Evolutionary conservation across 2,329 filamentous ascomycete species (phyloP).

Genomic region (Fusarium guadeloupense): DNA sequence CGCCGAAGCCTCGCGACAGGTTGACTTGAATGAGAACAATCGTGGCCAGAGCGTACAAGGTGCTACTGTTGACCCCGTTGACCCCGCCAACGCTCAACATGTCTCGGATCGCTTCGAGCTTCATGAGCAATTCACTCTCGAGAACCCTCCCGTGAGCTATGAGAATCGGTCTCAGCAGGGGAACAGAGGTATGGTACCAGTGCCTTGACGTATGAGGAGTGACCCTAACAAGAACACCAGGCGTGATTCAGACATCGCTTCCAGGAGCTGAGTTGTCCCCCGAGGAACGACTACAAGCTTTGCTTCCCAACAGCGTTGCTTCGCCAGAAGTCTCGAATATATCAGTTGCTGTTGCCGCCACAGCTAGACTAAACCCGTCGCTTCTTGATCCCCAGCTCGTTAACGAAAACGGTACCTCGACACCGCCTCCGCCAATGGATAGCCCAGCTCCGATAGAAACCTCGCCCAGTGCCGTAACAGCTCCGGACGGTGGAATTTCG

Average conservation of each 20-base stretch:
- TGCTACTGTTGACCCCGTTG: constrained; percentile 43
- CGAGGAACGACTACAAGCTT: constrained; percentile 62
- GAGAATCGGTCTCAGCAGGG: constrained; percentile 48
- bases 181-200: constrained; percentile 39
- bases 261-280: constrained; percentile 51
- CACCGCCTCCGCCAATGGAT: constrained; percentile 44
- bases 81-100: constrained; percentile 38
- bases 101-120: constrained; percentile 58
- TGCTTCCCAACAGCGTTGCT: constrained; percentile 50
- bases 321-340: constrained; percentile 59
- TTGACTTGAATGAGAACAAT: constrained; percentile 72
- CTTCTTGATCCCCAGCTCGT: constrained; percentile 63
- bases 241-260: constrained; percentile 37
- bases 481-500: constrained; percentile 38
- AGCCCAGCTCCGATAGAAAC: constrained; percentile 35
- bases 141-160: constrained; percentile 63
- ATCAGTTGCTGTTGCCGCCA: constrained; percentile 65
- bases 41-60: constrained; percentile 56
- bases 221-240: constrained; percentile 24
- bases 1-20: constrained; percentile 85
- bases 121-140: constrained; percentile 67
- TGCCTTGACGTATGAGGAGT: neutral
- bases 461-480: constrained; percentile 34
- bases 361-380: constrained; percentile 63
- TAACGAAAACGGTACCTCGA: constrained; percentile 44